These are phyloP conservation scores for Alternaria sp. DNA, from an alignment of 2,329 filamentous ascomycete genomes.

Conservation along the genomic window DNA sequence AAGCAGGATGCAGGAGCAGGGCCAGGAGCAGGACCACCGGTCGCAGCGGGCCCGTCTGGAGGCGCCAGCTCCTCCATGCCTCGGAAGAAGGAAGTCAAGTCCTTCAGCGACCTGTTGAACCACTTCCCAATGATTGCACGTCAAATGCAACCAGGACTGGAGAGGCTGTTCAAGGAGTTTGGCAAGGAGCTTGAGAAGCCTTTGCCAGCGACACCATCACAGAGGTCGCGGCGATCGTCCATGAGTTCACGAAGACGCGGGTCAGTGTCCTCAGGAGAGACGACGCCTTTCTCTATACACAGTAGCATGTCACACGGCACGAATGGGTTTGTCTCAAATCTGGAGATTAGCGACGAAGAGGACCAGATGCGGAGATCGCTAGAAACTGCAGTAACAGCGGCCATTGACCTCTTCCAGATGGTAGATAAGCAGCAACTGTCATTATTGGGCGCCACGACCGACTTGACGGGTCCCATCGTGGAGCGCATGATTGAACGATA, in stretches of 20 bases:
- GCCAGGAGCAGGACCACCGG: constrained; percentile 4
- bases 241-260: constrained; percentile 45
- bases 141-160: constrained; percentile 93
- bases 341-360: constrained; percentile 87
- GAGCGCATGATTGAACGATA: constrained; percentile 96
- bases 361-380: constrained; percentile 87
- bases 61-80: constrained; percentile 56
- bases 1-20: constrained; percentile 27
- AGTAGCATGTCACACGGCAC: constrained; percentile 49
- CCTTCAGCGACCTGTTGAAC: constrained; percentile 87
- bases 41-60: constrained; percentile 30
- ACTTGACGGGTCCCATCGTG: constrained; percentile 89
- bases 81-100: constrained; percentile 89
- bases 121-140: constrained; percentile 95
- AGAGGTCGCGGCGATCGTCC: constrained; percentile 45
- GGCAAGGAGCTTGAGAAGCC: constrained; percentile 85
- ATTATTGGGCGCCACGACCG: constrained; percentile 88
- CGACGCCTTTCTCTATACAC: constrained; percentile 47
- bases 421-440: constrained; percentile 97
- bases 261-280: constrained; percentile 50
- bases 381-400: constrained; percentile 90
- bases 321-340: constrained; percentile 50
- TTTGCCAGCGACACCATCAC: constrained; percentile 74
- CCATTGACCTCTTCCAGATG: constrained; percentile 93
- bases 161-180: constrained; percentile 91